A percentile compares a stretch with the other conserved stretches of the same genome.
Evolutionary conservation across 805 yeast species (phyloP).

Genomic region (Clavispora vitiphila): DNA sequence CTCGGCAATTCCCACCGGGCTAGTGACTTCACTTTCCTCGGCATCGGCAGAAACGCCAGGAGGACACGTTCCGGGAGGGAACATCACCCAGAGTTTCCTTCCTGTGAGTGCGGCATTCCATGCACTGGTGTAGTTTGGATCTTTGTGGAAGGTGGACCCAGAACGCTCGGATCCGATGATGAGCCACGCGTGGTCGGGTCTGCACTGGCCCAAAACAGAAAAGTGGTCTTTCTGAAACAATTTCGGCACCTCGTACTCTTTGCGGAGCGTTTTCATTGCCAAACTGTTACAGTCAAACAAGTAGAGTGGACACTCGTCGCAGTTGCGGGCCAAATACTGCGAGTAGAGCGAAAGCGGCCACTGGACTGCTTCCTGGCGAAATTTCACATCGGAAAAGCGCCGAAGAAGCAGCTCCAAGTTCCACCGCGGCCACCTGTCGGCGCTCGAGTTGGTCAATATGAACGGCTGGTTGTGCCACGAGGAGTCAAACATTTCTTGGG

Average conservation of each 20-base stretch:
- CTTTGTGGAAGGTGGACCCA: constrained; percentile 91
- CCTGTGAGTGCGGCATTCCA: constrained; percentile 84
- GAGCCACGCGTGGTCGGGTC: constrained; percentile 93
- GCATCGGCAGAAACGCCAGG: constrained; percentile 81
- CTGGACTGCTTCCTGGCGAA: constrained; percentile 80
- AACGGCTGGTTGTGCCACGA: constrained; percentile 58
- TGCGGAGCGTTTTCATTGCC: constrained; percentile 55
- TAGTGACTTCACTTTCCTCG: constrained; percentile 81
- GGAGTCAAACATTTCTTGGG: constrained; percentile 41
- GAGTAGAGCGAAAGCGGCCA: constrained; percentile 67
- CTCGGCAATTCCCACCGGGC: constrained; percentile 90
- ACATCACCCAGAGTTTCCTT: constrained; percentile 80
- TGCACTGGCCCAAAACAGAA: constrained; percentile 49
- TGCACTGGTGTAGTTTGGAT: constrained; percentile 85
- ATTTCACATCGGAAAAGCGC: constrained; percentile 55
- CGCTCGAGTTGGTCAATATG: constrained; percentile 37
- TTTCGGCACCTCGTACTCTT: constrained; percentile 51
- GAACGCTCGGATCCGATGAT: constrained; percentile 78
- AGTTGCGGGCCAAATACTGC: constrained; percentile 54
- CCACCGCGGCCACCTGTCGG: constrained; percentile 65
- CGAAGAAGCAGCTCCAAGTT: constrained; percentile 41
- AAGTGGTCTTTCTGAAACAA: constrained; percentile 60
- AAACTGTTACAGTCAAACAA: constrained; percentile 73
- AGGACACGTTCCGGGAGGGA: constrained; percentile 70
- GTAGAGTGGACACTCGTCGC: constrained; percentile 82